A percentile compares a stretch with the other conserved stretches of the same genome.
Conservation (phyloP, 2,329 filamentous ascomycete genomes). For the Colletotrichum cereale region DNA sequence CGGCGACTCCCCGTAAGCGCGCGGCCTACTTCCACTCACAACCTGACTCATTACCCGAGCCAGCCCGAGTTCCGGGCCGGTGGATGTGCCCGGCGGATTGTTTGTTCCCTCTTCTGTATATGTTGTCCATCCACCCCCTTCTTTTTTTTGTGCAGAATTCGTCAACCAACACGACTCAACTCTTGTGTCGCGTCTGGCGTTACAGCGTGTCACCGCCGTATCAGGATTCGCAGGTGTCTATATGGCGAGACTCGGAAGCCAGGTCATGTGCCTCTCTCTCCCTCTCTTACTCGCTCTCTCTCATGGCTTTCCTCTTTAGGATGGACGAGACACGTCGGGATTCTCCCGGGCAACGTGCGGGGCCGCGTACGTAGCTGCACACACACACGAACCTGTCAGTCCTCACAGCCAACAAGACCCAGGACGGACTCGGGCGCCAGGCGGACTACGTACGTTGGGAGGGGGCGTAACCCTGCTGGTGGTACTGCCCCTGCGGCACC, state of each 20-base stretch:
- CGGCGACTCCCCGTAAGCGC: slow-evolving; percentile 6
- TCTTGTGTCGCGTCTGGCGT: not conserved
- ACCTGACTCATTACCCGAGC: not conserved
- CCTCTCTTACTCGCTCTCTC: not conserved
- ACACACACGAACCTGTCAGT: slow-evolving; percentile 5
- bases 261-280: not conserved
- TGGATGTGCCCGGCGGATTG: not conserved
- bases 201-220: not conserved
- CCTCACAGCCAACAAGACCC: not conserved
- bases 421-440: not conserved
- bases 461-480: slow-evolving; percentile 25
- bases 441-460: slow-evolving; percentile 26
- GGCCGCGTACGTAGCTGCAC: slow-evolving; percentile 29
- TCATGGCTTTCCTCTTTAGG: not conserved
- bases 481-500: slow-evolving; percentile 20
- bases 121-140: not conserved
- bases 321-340: slow-evolving; percentile 1
- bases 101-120: not conserved
- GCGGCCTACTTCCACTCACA: slow-evolving; percentile 2
- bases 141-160: accelerated
- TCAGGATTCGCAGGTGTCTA: not conserved
- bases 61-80: not conserved
- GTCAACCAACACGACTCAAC: not conserved
- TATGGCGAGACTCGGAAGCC: not conserved
- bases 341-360: slow-evolving; percentile 3